Conservation (phyloP, 371 early-diverging fungal species). For the Mucor mucedo region DNA sequence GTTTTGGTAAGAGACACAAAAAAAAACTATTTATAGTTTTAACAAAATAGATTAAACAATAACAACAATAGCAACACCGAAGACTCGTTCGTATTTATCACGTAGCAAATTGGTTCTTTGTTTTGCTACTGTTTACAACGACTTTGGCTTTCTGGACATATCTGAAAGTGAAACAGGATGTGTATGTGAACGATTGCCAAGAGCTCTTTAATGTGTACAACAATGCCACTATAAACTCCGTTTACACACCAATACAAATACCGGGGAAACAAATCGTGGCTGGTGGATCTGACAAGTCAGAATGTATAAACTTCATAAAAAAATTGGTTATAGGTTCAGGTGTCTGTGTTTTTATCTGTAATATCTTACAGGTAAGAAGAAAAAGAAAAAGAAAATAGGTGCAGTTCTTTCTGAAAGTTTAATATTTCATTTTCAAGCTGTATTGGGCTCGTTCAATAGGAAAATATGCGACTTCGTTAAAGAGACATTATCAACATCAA, state of each 20-base stretch:
- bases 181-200: conserved; percentile 44
- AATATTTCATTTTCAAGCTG: conserved; percentile 9
- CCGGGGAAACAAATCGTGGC: conserved; percentile 39
- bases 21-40: background rate
- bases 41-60: too few relatives aligned
- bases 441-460: conserved; percentile 36
- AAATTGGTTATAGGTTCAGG: conserved; percentile 36
- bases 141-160: conserved; percentile 42
- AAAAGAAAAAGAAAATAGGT: background rate
- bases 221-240: conserved; percentile 11
- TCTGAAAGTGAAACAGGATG: conserved; percentile 39
- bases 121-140: conserved; percentile 33
- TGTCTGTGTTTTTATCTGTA: conserved; percentile 34
- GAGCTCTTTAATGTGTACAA: conserved; percentile 25
- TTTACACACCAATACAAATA: conserved; percentile 31
- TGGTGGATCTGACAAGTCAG: conserved; percentile 40
- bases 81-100: conserved; percentile 40
- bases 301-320: conserved; percentile 33
- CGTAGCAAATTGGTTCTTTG: conserved; percentile 49
- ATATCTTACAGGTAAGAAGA: conserved; percentile 41
- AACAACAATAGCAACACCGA: conserved; percentile 31
- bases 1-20: conserved; percentile 22
- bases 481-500: conserved; percentile 25
- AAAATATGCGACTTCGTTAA: conserved; percentile 26
- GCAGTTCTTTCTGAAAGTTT: background rate